Percentiles rank a stretch among this genome's conserved stretches.
Conservation (phyloP, 768 basidiomycete species). For the Solioccasus polychromus region DNA sequence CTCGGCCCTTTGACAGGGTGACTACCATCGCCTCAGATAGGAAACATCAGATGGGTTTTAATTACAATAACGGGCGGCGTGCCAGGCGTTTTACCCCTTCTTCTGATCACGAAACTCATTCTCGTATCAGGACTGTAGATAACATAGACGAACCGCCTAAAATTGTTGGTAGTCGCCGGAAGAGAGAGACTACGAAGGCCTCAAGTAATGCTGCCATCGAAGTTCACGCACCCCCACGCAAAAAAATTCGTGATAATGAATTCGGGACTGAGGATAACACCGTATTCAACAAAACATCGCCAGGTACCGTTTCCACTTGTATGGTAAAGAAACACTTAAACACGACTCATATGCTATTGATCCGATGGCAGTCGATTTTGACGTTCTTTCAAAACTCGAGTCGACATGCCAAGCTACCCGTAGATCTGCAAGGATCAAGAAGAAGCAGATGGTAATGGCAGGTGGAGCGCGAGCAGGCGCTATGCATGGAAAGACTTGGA, state of each 20-base stretch:
- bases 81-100: neutral
- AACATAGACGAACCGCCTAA: conserved; percentile 7
- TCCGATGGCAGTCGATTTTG: conserved; percentile 26
- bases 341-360: conserved; percentile 25
- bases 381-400: conserved; percentile 28
- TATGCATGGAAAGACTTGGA: conserved; percentile 26
- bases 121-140: neutral
- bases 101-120: neutral
- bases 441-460: conserved; percentile 4
- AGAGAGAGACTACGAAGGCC: conserved; percentile 17
- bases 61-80: neutral
- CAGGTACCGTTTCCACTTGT: conserved; percentile 2
- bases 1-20: neutral
- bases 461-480: conserved; percentile 14
- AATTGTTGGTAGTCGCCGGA: conserved; percentile 26
- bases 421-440: conserved; percentile 18
- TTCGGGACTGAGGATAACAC: neutral
- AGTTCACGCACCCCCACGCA: conserved; percentile 15
- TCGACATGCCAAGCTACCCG: conserved; percentile 8
- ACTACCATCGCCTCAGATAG: neutral
- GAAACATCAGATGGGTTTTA: neutral
- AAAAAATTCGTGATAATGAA: conserved; percentile 18
- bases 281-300: neutral
- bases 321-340: conserved; percentile 32
- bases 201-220: conserved; percentile 5